Base-by-base conservation (phyloP, 1,139 yeast species). In the Pichia sp. region DNA sequence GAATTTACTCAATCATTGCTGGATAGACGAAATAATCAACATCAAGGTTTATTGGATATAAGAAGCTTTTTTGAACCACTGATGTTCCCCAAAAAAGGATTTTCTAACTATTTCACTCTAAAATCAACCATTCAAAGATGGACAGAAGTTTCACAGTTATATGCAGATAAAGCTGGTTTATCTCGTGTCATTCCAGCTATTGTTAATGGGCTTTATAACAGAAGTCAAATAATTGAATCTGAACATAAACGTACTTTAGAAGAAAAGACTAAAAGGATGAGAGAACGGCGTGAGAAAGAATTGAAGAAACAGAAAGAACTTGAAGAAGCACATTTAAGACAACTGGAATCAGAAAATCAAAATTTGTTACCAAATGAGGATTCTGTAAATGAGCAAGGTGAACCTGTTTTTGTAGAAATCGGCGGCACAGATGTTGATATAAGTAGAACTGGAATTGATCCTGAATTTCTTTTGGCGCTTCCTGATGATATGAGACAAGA, bases 401-500 rank as follows among this genome's bases (percentile, higher is more conserved):
- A 72, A 11, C 94, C 95, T 0, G 72, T 85, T 0, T 76, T 76
- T 70, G 90, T 90, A 8, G 72, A 73, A 18, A 84, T 90, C 56
- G 92, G 90, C 23, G 95, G 86, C 36, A 69, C 83, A 34, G 82
- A 82, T 49, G 90, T 90, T 32, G 95, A 90, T 62, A 85, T 90
- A 40, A 79, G 94, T 47, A 64, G 65, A 5, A 82, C 96, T 4
- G 97, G 88, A 49, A 88, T 90, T 51, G 97, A 90, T 65, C 95
- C 95, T 0, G 94, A 85, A 57, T 90, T 89, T 62, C 73, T 90
- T 54, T 86, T 84, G 57, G 97, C 96, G 0, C 72, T 90, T 36
- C 97, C 97, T 0, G 96, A 86, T 43, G 95, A 87, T 47, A 85
- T 90, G 85, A 73, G 96, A 46, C 95, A 89, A 56, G 97, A 90